phyloP scores from a whole-genome alignment of 2,329 filamentous ascomycete genomes.

The Juglanconis juglandina region DNA sequence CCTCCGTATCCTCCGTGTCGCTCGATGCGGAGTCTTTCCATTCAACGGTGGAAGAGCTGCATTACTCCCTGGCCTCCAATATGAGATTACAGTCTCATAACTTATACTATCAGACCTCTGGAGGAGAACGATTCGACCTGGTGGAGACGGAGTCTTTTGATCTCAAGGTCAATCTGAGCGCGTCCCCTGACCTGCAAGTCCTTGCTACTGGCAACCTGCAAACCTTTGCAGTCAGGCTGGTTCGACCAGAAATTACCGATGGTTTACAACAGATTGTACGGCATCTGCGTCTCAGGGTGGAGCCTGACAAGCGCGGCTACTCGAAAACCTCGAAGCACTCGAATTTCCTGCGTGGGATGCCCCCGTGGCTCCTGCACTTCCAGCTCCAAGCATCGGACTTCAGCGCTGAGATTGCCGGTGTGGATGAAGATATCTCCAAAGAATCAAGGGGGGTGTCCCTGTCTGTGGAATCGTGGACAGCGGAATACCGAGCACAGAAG shows the following conservation, averaged over 20 bases:
- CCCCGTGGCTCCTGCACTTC: slow-evolving; percentile 79
- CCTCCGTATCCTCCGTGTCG: slow-evolving; percentile 88
- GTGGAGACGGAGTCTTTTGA: slow-evolving; percentile 86
- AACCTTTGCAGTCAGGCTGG: slow-evolving; percentile 84
- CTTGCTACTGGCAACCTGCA: slow-evolving; percentile 75
- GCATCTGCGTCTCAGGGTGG: slow-evolving; percentile 70
- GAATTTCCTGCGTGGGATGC: slow-evolving; percentile 75
- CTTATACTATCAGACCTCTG: slow-evolving; percentile 89
- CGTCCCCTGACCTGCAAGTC: slow-evolving; percentile 81
- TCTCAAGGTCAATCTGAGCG: slow-evolving; percentile 78
- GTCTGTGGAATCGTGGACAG: slow-evolving; percentile 82
- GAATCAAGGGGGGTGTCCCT: slow-evolving; percentile 79
- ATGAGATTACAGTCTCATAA: slow-evolving; percentile 82
- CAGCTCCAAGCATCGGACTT: slow-evolving; percentile 85
- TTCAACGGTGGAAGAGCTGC: slow-evolving; percentile 74
- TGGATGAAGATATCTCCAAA: slow-evolving; percentile 78
- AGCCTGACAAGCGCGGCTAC: slow-evolving; percentile 55
- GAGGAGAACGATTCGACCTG: slow-evolving; percentile 78
- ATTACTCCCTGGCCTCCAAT: slow-evolving; percentile 82
- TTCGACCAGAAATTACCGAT: slow-evolving; percentile 87
- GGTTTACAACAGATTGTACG: slow-evolving; percentile 87
- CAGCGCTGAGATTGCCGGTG: slow-evolving; percentile 83
- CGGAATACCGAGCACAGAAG: slow-evolving; percentile 83
- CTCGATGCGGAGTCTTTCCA: slow-evolving; percentile 96
- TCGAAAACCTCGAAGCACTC: slow-evolving; percentile 49